Percentiles rank a stretch among this genome's conserved stretches.
phyloP scores from a whole-genome alignment of 2,329 filamentous ascomycete genomes.

The Dactylellina haptotyla region DNA sequence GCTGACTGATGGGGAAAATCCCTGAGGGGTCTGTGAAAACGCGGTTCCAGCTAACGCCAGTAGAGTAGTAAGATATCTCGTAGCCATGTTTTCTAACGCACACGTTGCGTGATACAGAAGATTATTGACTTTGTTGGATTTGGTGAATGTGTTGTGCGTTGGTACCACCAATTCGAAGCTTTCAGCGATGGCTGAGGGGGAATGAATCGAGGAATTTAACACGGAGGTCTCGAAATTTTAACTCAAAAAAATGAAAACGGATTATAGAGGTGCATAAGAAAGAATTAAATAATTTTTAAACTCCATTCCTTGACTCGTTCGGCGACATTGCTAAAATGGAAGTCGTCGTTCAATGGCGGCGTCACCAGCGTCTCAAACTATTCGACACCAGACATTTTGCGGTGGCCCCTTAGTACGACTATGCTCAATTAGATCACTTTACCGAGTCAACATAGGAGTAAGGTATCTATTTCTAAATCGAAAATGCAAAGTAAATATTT shows the following conservation, averaged over 20 bases:
- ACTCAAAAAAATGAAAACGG: neutral
- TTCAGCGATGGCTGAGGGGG: too few relatives aligned
- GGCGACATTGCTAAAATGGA: constrained; percentile 7
- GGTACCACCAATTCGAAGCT: too few relatives aligned
- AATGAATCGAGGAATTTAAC: too few relatives aligned
- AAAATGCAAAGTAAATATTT: too few relatives aligned
- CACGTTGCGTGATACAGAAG: too few relatives aligned
- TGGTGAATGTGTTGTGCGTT: too few relatives aligned
- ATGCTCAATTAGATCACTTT: too few relatives aligned
- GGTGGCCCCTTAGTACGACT: constrained; percentile 11
- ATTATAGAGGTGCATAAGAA: neutral
- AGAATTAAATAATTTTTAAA: neutral
- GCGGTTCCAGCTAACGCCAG: constrained; percentile 27
- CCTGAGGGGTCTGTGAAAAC: constrained; percentile 36
- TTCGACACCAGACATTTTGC: constrained; percentile 30
- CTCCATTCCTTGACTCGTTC: neutral
- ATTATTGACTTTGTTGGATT: neutral
- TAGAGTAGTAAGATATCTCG: constrained; percentile 12
- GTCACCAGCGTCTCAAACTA: constrained; percentile 21
- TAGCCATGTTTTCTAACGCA: constrained; percentile 6
- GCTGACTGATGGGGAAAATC: constrained; percentile 16
- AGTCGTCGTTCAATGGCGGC: constrained; percentile 19
- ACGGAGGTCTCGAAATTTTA: too few relatives aligned
- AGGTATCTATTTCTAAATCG: too few relatives aligned
- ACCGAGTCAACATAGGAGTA: too few relatives aligned